Conservation (phyloP, 768 basidiomycete genomes). For the Kwoniella heveanensis region DNA sequence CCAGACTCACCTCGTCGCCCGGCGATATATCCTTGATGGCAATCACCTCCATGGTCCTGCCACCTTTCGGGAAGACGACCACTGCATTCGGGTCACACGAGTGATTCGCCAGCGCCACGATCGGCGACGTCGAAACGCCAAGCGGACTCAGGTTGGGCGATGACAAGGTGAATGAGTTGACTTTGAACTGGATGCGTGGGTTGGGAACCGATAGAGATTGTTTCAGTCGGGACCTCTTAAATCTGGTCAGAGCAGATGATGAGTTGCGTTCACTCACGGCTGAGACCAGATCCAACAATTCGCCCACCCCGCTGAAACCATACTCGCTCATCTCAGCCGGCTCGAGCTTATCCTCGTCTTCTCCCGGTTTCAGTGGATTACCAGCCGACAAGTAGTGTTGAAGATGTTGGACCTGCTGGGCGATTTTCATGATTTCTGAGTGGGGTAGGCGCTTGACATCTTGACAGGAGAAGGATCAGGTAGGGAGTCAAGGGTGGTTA, state of each 20-base stretch:
- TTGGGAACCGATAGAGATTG: too few relatives aligned
- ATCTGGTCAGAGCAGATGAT: too few relatives aligned
- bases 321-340: slow-evolving; percentile 37
- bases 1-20: slow-evolving; percentile 68
- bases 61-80: slow-evolving; percentile 78
- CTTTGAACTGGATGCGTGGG: slow-evolving; percentile 78
- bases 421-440: slow-evolving; percentile 40
- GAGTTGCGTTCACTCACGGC: slow-evolving; percentile 39
- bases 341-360: slow-evolving; percentile 1
- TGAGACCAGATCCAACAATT: slow-evolving; percentile 51
- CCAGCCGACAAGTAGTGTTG: slow-evolving; percentile 48
- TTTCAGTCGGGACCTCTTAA: too few relatives aligned
- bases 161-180: slow-evolving; percentile 87
- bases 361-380: slow-evolving; percentile 10
- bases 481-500: slow-evolving; percentile 62
- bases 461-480: slow-evolving; percentile 52
- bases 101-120: slow-evolving; percentile 81
- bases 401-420: slow-evolving; percentile 44
- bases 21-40: slow-evolving; percentile 67
- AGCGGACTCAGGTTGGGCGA: slow-evolving; percentile 75
- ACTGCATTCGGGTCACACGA: slow-evolving; percentile 67
- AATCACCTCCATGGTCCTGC: slow-evolving; percentile 65
- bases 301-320: slow-evolving; percentile 34
- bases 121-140: slow-evolving; percentile 80
- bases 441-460: slow-evolving; percentile 65